These are phyloP conservation scores for Oryza glumipatula DNA, from an alignment of 176 grass and related monocot genomes.

Conservation along the genomic window DNA sequence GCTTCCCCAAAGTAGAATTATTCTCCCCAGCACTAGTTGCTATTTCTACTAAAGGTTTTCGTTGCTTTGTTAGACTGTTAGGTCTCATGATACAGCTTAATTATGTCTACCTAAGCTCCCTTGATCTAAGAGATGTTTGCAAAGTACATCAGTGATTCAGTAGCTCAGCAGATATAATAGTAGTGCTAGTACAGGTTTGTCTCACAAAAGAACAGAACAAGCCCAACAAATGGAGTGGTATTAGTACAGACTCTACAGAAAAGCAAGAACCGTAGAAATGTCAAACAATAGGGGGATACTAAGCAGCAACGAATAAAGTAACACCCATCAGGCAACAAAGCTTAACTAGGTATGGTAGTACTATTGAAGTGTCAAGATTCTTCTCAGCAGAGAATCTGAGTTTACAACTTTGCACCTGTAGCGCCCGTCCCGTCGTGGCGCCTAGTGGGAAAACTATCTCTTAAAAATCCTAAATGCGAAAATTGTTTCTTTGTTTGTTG, in stretches of 20 bases:
- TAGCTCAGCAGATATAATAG: neutral
- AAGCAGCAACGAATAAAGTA: neutral
- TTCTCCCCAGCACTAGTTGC: slow-evolving; percentile 22
- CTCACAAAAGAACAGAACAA: neutral
- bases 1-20: slow-evolving; percentile 34
- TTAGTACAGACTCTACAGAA: neutral
- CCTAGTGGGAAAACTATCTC: too few species aligned
- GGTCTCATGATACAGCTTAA: slow-evolving; percentile 33
- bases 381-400: neutral
- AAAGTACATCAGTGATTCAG: neutral
- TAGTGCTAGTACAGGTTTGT: neutral
- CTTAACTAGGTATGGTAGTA: neutral
- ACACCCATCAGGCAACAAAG: neutral
- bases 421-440: too few species aligned
- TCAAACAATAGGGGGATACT: neutral
- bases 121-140: too few species aligned
- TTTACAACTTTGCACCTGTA: neutral
- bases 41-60: slow-evolving; percentile 28
- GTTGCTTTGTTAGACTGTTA: neutral
- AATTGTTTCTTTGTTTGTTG: too few species aligned
- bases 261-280: neutral
- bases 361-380: neutral
- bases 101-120: neutral
- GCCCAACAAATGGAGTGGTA: neutral
- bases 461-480: too few species aligned